Base-by-base conservation (phyloP, 208 protist species). In the Leishmania arabica region DNA sequence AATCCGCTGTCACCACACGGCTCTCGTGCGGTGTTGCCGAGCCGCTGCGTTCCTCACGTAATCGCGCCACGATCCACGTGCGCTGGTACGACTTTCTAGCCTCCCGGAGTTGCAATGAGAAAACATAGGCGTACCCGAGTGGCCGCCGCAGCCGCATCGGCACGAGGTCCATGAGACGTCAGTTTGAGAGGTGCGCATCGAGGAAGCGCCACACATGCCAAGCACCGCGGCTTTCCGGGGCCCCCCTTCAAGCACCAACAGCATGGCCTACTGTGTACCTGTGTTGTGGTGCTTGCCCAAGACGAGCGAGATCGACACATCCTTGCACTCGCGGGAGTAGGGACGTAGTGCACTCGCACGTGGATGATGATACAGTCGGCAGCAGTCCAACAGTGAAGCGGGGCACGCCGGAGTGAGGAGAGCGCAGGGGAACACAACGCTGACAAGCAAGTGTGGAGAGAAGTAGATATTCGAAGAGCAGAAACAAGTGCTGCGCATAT, bases 231-330 rank as follows among this genome's bases (percentile, higher is more conserved):
- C 84, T 83, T 65, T 80, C 72, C 24, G 84, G 89, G 82, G 51
- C 8, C 84, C 17, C 9, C 87, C 89, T 45, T 82, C 78, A 77
- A 83, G 82, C 27, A 93, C 47, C 45, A 93, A 78, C 51, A 91
- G 78, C 0, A 93, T 78, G 47, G 68, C 85, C 42, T 86, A 89
- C 19, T 81, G 87, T 7, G 60, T 68, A 1, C 78, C 74, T 42
- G 82, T 83, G 76, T 91, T 90, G 45, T 87, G 82, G 70, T 54
- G 42, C 42, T 27, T 72, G 27, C 51, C 42, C 9, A 70, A 60
- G 24, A 68, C 68, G 9, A 34, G 11, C 6, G 49, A 56, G 3
- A 27, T 47, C 45, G 45, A n/a, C 11, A 45, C 11, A 9, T 13
- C 19, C 5, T 53, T 8, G 21, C 7, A 34, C 42, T 34, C 21